Percentiles rank a stretch among this genome's conserved stretches.
Conservation (phyloP, 2,329 filamentous ascomycete species). For the Aspergillus felis region DNA sequence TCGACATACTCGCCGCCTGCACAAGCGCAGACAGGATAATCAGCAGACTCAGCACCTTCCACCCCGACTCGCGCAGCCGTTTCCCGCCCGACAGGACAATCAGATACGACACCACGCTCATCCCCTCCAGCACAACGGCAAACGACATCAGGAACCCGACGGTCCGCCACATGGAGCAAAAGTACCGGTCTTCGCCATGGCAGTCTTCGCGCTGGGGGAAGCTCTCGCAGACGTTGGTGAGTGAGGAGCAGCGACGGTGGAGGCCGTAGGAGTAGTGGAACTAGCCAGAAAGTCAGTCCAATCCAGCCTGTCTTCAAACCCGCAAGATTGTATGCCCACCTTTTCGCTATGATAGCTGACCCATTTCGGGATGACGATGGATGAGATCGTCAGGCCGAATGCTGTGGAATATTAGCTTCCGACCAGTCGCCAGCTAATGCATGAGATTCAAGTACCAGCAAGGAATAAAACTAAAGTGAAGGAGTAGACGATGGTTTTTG, state of each 20-base stretch:
- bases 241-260: slow-evolving; percentile 72
- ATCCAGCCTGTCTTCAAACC: neutral
- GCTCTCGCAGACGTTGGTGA: slow-evolving; percentile 50
- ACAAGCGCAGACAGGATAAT: slow-evolving; percentile 63
- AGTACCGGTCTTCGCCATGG: slow-evolving; percentile 62
- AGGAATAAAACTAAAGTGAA: slow-evolving; percentile 43
- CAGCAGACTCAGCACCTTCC: slow-evolving; percentile 69
- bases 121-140: slow-evolving; percentile 75
- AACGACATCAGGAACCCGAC: slow-evolving; percentile 86
- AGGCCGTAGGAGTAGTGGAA: slow-evolving; percentile 70
- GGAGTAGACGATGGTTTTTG: slow-evolving; percentile 47
- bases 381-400: slow-evolving; percentile 42
- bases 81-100: slow-evolving; percentile 76
- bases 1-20: slow-evolving; percentile 71
- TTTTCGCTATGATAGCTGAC: slow-evolving; percentile 45
- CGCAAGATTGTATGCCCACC: slow-evolving; percentile 22
- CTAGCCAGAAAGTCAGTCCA: slow-evolving; percentile 33
- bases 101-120: slow-evolving; percentile 72
- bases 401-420: slow-evolving; percentile 23
- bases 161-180: slow-evolving; percentile 89
- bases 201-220: slow-evolving; percentile 70
- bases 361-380: slow-evolving; percentile 47
- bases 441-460: slow-evolving; percentile 31
- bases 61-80: slow-evolving; percentile 74
- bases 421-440: neutral